phyloP scores from a whole-genome alignment of 257 asterid genomes.

The Primulina huaijiensis region DNA sequence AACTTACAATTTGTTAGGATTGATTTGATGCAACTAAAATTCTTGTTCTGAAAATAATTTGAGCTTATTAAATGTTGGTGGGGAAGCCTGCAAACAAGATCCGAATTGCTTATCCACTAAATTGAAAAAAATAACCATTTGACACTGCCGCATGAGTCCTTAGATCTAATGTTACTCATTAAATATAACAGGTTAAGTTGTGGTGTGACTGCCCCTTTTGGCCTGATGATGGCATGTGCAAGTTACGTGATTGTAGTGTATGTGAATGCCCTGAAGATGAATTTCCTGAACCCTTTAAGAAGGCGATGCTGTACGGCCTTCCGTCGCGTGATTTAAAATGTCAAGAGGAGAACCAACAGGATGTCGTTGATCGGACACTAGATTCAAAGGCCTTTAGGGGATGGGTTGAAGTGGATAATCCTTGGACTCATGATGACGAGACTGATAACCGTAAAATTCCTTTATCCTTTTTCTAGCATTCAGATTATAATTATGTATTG shows the following conservation, averaged over 20 bases:
- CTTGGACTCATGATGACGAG: constrained; percentile 94
- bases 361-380: constrained; percentile 84
- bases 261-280: constrained; percentile 93
- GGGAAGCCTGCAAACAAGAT: constrained; percentile 10
- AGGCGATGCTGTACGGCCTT: constrained; percentile 42
- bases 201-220: constrained; percentile 99
- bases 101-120: background rate
- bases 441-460: constrained; percentile 72
- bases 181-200: constrained; percentile 69
- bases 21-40: background rate
- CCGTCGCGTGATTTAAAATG: constrained; percentile 76
- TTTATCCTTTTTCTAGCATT: constrained; percentile 17
- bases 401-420: constrained; percentile 89
- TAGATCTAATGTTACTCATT: constrained; percentile 22
- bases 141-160: constrained; percentile 18
- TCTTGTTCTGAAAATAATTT: background rate
- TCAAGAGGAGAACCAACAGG: constrained; percentile 92
- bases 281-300: constrained; percentile 78
- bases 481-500: background rate
- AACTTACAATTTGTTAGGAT: constrained; percentile 2
- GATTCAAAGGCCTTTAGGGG: constrained; percentile 88
- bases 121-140: constrained; percentile 3
- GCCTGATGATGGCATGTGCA: constrained; percentile 99
- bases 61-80: constrained; percentile 7
- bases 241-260: constrained; percentile 89